These are phyloP conservation scores for Ophiocordyceps camponoti-floridani DNA, from an alignment of 2,329 filamentous ascomycete genomes.

Conservation along the genomic window DNA sequence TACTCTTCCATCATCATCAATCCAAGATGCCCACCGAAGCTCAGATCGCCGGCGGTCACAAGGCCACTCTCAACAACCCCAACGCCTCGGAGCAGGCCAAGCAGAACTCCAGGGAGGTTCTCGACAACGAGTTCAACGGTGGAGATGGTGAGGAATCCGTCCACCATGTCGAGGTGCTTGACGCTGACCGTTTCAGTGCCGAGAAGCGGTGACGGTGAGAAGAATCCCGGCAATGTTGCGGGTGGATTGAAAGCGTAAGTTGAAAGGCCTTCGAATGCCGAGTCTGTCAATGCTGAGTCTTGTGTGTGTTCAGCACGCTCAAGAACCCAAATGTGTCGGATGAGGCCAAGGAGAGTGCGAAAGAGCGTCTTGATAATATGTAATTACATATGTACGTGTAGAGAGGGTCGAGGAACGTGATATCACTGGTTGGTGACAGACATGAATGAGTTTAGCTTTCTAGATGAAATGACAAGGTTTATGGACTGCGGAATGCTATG, in stretches of 20 bases:
- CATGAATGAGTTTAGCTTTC: no score
- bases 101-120: slow-evolving; percentile 32
- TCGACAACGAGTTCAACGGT: slow-evolving; percentile 30
- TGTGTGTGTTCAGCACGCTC: slow-evolving; percentile 17
- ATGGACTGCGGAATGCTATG: no score
- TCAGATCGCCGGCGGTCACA: slow-evolving; percentile 38
- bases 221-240: slow-evolving; percentile 36
- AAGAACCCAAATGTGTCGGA: slow-evolving; percentile 39
- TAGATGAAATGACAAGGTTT: no score
- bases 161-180: no score
- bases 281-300: background rate
- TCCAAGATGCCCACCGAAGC: slow-evolving; percentile 26
- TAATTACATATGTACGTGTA: background rate
- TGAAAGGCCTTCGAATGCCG: background rate
- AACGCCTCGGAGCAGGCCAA: slow-evolving; percentile 36
- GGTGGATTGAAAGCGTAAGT: slow-evolving; percentile 33
- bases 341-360: slow-evolving; percentile 35
- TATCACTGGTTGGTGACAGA: no score
- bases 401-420: no score
- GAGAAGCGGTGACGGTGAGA: slow-evolving; percentile 13
- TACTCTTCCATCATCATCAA: background rate
- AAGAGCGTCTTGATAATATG: slow-evolving; percentile 26
- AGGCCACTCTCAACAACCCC: slow-evolving; percentile 38
- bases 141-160: slow-evolving; percentile 12
- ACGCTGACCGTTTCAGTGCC: slow-evolving; percentile 7